Evolutionary conservation across 2,329 filamentous ascomycete genomes (phyloP).

Genomic region (Penicillium italicum): DNA sequence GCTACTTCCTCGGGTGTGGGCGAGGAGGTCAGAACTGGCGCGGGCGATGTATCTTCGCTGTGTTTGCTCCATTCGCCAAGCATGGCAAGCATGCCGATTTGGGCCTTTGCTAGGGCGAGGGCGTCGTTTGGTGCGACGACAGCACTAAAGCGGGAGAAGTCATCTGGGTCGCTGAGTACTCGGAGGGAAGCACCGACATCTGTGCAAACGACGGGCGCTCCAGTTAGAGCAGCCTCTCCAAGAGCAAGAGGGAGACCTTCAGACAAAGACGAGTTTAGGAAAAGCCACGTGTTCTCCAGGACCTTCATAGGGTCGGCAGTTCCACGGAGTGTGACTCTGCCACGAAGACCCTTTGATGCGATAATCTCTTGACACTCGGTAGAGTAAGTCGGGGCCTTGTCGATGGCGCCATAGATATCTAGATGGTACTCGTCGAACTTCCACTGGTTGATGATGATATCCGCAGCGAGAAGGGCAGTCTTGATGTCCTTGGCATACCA

Average conservation of each 20-base stretch:
- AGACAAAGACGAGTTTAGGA: conserved; percentile 48
- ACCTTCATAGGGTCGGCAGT: conserved; percentile 56
- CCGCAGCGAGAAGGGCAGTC: conserved; percentile 60
- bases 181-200: conserved; percentile 43
- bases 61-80: conserved; percentile 60
- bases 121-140: conserved; percentile 64
- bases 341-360: conserved; percentile 52
- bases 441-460: conserved; percentile 63
- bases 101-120: conserved; percentile 57
- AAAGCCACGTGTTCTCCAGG: conserved; percentile 56
- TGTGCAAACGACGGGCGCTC: conserved; percentile 45
- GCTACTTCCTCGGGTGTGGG: conserved; percentile 52
- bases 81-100: conserved; percentile 60
- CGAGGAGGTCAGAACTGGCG: conserved; percentile 47
- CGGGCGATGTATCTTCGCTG: conserved; percentile 49
- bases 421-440: conserved; percentile 63
- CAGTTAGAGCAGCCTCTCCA: conserved; percentile 47
- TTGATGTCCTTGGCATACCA: conserved; percentile 60
- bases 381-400: conserved; percentile 60
- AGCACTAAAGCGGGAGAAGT: conserved; percentile 54
- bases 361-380: conserved; percentile 58
- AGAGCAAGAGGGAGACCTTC: conserved; percentile 46
- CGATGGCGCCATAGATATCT: conserved; percentile 61
- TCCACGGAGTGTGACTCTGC: conserved; percentile 52
- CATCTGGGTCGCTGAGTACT: conserved; percentile 43